phyloP scores from a whole-genome alignment of 2,329 filamentous ascomycete genomes.

The Cladosporium phlei region DNA sequence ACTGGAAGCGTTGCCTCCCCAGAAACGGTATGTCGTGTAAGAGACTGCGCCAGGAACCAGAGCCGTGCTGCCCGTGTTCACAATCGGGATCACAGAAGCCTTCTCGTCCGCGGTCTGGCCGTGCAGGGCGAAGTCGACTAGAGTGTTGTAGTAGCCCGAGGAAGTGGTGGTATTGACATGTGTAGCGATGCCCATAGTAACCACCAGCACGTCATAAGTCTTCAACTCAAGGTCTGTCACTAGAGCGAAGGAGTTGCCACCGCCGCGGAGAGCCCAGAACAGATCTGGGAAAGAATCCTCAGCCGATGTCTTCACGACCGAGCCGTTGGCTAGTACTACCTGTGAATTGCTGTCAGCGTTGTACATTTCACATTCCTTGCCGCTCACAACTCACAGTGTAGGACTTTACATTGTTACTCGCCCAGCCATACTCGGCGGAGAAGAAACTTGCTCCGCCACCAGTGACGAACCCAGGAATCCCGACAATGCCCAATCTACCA shows the following conservation, averaged over 20 bases:
- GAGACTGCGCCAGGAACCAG: neutral
- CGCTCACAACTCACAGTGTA: conserved; percentile 18
- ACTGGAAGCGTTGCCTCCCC: neutral
- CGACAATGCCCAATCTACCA: conserved; percentile 37
- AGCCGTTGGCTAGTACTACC: conserved; percentile 15
- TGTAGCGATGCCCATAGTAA: neutral
- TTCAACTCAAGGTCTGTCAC: conserved; percentile 15
- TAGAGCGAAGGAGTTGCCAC: conserved; percentile 17
- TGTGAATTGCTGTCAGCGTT: neutral
- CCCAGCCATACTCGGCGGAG: conserved; percentile 23
- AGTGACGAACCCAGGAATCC: conserved; percentile 26
- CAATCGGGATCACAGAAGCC: conserved; percentile 2
- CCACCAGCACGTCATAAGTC: neutral
- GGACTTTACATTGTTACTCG: conserved; percentile 27
- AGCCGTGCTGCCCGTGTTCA: neutral
- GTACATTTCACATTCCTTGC: neutral
- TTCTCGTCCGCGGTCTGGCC: neutral
- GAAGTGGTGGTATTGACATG: neutral
- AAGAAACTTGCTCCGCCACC: conserved; percentile 31
- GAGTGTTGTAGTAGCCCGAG: neutral
- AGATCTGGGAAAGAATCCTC: conserved; percentile 15
- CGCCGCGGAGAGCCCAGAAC: conserved; percentile 19
- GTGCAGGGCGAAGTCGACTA: conserved; percentile 2
- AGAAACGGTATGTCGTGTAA: conserved; percentile 5
- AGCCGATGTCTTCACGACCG: conserved; percentile 9